phyloP scores from a whole-genome alignment of 164 flowering plant genomes.

The Umbellularia californica region DNA sequence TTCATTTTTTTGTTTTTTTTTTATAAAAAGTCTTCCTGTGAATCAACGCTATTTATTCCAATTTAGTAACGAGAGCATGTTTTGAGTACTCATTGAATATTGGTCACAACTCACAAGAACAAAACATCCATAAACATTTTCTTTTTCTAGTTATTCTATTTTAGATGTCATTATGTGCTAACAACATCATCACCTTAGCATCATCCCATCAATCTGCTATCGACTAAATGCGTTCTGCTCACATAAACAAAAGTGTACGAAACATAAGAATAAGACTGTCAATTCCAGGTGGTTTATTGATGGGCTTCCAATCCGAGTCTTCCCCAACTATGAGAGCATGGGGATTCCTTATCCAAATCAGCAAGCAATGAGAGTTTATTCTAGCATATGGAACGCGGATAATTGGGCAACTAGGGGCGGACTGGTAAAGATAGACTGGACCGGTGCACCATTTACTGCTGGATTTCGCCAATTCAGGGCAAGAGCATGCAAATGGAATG shows the following conservation, averaged over 20 bases:
- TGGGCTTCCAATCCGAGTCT: slow-evolving; percentile 65
- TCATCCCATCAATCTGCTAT: too few relatives aligned
- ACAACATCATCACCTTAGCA: too few relatives aligned
- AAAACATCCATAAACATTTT: not conserved
- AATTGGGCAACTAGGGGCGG: slow-evolving; percentile 85
- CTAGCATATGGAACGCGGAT: slow-evolving; percentile 80
- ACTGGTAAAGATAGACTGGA: slow-evolving; percentile 59
- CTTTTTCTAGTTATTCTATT: too few relatives aligned
- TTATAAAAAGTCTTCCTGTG: not conserved
- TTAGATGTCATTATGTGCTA: not conserved
- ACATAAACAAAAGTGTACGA: not conserved
- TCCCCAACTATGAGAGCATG: slow-evolving; percentile 48
- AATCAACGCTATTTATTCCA: not conserved
- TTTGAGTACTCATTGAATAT: too few relatives aligned
- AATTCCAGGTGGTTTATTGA: slow-evolving; percentile 79
- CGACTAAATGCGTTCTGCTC: too few relatives aligned
- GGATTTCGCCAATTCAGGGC: slow-evolving; percentile 36
- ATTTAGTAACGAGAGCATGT: not conserved
- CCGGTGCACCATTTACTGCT: slow-evolving; percentile 57
- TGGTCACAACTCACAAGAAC: not conserved
- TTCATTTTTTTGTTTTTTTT: not conserved
- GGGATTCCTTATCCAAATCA: slow-evolving; percentile 63
- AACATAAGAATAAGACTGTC: not conserved
- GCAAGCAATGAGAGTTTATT: slow-evolving; percentile 61
- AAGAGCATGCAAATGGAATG: slow-evolving; percentile 62